phyloP scores from a whole-genome alignment of 345 rosid genomes.

The Theobroma cacao region DNA sequence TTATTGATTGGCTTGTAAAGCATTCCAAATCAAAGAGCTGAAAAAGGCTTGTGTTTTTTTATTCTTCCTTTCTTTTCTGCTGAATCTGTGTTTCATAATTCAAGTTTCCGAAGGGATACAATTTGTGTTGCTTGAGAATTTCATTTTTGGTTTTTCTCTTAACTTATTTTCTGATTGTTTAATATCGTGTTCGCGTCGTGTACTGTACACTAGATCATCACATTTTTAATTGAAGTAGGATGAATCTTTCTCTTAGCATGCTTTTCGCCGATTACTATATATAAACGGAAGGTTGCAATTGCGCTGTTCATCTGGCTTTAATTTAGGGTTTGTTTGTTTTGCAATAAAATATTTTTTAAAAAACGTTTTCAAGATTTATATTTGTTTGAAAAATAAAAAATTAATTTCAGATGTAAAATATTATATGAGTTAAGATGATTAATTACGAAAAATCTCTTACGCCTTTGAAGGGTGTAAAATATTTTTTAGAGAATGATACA shows the following conservation, averaged over 20 bases:
- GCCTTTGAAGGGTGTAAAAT: no score
- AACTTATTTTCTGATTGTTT: background rate
- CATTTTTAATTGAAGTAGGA: background rate
- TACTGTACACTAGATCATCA: background rate
- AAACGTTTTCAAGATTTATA: no score
- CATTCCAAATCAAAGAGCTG: conserved; percentile 74
- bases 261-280: no score
- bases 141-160: background rate
- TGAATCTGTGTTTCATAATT: background rate
- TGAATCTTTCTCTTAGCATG: background rate
- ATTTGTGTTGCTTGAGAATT: background rate
- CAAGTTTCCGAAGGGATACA: background rate
- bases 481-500: no score
- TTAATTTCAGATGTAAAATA: no score
- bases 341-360: no score
- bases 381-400: no score
- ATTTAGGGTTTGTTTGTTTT: no score
- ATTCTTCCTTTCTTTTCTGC: background rate
- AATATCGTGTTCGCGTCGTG: background rate
- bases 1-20: conserved; percentile 93
- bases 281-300: no score
- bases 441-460: no score
- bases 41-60: background rate
- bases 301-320: no score
- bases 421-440: no score